Evolutionary conservation across 163 green algal genomes (phyloP).

Genomic region (Volvox carteri): DNA sequence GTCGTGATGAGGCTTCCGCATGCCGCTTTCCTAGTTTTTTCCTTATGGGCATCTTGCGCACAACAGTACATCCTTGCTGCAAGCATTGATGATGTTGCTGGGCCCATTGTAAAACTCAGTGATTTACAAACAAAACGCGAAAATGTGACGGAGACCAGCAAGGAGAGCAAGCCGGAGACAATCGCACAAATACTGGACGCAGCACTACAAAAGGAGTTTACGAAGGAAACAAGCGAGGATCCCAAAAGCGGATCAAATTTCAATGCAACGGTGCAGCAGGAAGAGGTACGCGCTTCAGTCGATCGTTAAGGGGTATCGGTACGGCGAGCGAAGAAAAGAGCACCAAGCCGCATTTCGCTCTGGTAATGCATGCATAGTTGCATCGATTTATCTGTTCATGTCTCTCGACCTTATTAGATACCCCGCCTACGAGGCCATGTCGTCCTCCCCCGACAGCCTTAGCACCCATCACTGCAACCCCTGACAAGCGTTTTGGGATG

Average conservation of each 20-base stretch:
- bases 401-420: too few relatives aligned
- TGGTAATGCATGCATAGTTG: too few relatives aligned
- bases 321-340: too few relatives aligned
- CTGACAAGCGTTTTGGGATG: too few relatives aligned
- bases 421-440: too few relatives aligned
- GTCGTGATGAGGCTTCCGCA: slow-evolving; percentile 20
- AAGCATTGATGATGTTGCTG: slow-evolving; percentile 40
- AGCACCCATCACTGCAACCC: too few relatives aligned
- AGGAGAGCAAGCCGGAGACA: background rate
- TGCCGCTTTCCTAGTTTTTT: background rate
- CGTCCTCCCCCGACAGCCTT: too few relatives aligned
- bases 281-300: slow-evolving; percentile 44
- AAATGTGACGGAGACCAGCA: background rate
- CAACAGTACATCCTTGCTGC: background rate
- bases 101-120: slow-evolving; percentile 42
- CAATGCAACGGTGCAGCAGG: slow-evolving; percentile 75
- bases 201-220: slow-evolving; percentile 80
- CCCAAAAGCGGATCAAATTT: slow-evolving; percentile 75
- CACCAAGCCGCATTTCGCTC: too few relatives aligned
- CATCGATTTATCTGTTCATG: too few relatives aligned
- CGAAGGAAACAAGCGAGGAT: slow-evolving; percentile 71
- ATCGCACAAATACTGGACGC: slow-evolving; percentile 72
- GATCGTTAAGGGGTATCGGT: background rate
- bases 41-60: background rate
- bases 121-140: slow-evolving; percentile 18